Evolutionary conservation across 2,329 filamentous ascomycete genomes (phyloP).

Genomic region (Exophiala mesophila): DNA sequence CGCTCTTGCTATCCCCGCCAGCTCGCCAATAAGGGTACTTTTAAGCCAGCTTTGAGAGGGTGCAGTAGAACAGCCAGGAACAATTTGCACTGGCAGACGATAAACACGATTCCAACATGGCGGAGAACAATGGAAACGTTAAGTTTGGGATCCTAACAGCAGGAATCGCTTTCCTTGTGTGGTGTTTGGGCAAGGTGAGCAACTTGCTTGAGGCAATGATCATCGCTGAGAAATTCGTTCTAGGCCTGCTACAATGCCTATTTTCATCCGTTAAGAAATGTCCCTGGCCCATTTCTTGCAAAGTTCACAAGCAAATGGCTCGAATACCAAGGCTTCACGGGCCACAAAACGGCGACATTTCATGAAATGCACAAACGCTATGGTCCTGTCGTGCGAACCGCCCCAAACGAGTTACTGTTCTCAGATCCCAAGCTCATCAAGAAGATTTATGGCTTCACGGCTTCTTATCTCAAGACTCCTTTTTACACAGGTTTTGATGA

Average conservation of each 20-base stretch:
- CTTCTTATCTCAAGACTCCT: slow-evolving; percentile 43
- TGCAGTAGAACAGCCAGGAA: no score
- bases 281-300: background rate
- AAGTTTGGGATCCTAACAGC: no score
- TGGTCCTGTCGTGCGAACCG: slow-evolving; percentile 44
- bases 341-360: slow-evolving; percentile 2
- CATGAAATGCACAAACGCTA: slow-evolving; percentile 41
- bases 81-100: no score
- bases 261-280: background rate
- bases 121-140: no score
- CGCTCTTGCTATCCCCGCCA: no score
- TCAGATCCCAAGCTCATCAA: slow-evolving; percentile 41
- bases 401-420: slow-evolving; percentile 43
- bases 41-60: no score
- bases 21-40: no score
- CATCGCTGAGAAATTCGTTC: background rate
- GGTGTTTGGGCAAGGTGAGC: background rate
- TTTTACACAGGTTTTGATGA: slow-evolving; percentile 54
- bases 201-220: background rate
- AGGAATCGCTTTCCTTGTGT: background rate
- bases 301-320: slow-evolving; percentile 1
- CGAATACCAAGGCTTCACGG: background rate
- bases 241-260: background rate
- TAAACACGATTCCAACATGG: no score
- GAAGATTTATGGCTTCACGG: slow-evolving; percentile 52